Base-by-base conservation (phyloP, 768 basidiomycete species). In the Lentinula sp. region DNA sequence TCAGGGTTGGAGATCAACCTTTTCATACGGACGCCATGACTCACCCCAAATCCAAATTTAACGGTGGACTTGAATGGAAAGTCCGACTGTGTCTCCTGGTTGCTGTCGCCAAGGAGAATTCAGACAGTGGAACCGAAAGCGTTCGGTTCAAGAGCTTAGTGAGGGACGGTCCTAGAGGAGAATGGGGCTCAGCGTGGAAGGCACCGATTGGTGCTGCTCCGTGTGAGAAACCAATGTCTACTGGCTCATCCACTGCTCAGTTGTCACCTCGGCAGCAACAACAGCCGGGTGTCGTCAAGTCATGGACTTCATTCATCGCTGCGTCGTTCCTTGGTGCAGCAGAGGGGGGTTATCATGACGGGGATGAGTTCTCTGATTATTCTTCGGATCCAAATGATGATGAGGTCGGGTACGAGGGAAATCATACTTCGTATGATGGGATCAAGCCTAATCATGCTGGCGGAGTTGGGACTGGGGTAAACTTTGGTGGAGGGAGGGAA, bases 11-110 rank as follows among this genome's bases (percentile, higher is more conserved):
- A 37, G 67, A 69, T 18, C 66, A 60, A 4, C 4, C 35, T 13
- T 18, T 36, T 2, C 48, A 37, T 20, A 6, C n/a, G 37, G 8
- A 41, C 10, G 2, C 18, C 5, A 12, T 9, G 16, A 18, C 20
- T 15, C 6, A 9, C 3, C 58, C 48, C 35, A 50, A 42, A 16
- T 32, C 33, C 16, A 51, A 39, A 35, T 23, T 52, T 16, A 33
- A 48, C 7, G 95, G 96, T 8, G 96, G 95, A 0, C 75, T 98
- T 8, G 85, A 91, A 67, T 98, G 96, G 96, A 90, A 88, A 68
- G 87, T 98, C 15, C 79, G 91, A 48, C 66, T 98, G 57, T 88
- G 89, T 54, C 81, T 98, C 57, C 79, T 96, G n/a, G 93, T 98
- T 3, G 85, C 86, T 32, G 81, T 91, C 23, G 85, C 85, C 0